Evolutionary conservation across 139 green algal species (phyloP).

Genomic region (Parachlorella kessleri): DNA sequence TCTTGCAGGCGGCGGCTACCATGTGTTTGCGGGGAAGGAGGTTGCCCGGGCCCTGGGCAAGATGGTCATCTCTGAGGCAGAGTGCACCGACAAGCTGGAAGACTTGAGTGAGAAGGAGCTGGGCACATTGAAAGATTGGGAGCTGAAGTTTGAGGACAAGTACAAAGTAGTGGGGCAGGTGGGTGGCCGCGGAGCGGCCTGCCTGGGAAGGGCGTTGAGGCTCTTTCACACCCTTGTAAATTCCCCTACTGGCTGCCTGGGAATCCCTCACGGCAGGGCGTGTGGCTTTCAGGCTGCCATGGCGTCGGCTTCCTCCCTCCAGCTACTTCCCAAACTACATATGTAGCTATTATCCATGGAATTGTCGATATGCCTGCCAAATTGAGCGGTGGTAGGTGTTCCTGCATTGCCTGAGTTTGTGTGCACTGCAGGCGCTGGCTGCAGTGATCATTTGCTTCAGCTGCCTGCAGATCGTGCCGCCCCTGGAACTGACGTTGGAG

Average conservation of each 20-base stretch:
- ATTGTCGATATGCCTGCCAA: no score
- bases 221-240: no score
- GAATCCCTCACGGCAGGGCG: no score
- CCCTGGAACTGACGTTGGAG: constrained; percentile 54
- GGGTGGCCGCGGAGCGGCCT: background rate
- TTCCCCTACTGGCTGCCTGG: no score
- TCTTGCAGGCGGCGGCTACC: constrained; percentile 38
- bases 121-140: constrained; percentile 43
- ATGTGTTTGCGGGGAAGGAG: constrained; percentile 68
- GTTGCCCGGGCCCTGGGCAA: constrained; percentile 63
- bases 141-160: constrained; percentile 41
- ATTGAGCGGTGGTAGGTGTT: no score
- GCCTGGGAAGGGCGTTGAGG: no score
- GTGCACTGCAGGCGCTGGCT: no score
- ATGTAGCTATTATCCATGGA: no score
- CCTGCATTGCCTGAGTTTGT: no score
- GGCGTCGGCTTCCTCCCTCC: no score
- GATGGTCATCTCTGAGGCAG: constrained; percentile 31
- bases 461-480: constrained; percentile 61
- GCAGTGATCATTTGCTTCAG: background rate
- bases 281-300: no score
- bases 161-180: constrained; percentile 45
- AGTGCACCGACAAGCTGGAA: constrained; percentile 51
- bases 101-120: constrained; percentile 47
- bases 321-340: no score